Conservation (phyloP, 768 basidiomycete genomes). For the Amanita brunnescens region DNA sequence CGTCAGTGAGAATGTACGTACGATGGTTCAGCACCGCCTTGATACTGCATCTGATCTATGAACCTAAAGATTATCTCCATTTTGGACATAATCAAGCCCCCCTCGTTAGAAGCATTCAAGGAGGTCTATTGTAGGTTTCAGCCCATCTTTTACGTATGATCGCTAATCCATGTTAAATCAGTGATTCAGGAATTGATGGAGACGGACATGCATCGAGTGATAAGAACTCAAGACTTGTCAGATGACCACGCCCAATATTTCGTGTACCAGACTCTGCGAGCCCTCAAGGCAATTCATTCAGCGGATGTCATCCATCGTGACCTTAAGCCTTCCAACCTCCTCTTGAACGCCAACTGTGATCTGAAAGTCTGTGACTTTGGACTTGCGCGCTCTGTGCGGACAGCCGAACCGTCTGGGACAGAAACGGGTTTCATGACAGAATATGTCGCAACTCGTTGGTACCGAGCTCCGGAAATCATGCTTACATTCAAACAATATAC, state of each 20-base stretch:
- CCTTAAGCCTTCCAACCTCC: slow-evolving; percentile 93
- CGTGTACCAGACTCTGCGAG: slow-evolving; percentile 89
- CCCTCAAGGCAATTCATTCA: slow-evolving; percentile 91
- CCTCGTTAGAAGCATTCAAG: slow-evolving; percentile 74
- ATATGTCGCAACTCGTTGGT: slow-evolving; percentile 99
- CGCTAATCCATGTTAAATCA: slow-evolving; percentile 17
- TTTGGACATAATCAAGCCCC: slow-evolving; percentile 80
- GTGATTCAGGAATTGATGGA: slow-evolving; percentile 93
- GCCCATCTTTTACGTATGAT: slow-evolving; percentile 11
- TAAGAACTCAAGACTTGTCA: slow-evolving; percentile 88
- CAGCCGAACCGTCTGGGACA: slow-evolving; percentile 76
- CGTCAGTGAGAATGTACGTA: slow-evolving; percentile 84
- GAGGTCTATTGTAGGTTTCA: slow-evolving; percentile 62
- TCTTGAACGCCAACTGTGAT: slow-evolving; percentile 97
- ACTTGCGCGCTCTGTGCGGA: slow-evolving; percentile 81
- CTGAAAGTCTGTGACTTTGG: slow-evolving; percentile 96
- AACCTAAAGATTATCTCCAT: slow-evolving; percentile 71
- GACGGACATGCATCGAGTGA: slow-evolving; percentile 95
- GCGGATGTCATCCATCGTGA: slow-evolving; percentile 96
- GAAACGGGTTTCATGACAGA: slow-evolving; percentile 91
- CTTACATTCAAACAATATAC: slow-evolving; percentile 98
- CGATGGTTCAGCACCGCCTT: slow-evolving; percentile 12
- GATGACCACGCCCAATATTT: slow-evolving; percentile 96
- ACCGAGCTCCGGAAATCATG: slow-evolving; percentile 99
- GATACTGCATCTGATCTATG: slow-evolving; percentile 1